Evolutionary conservation across 352 stramenopile genomes (phyloP).

Genomic region (Phytophthora megakarya): DNA sequence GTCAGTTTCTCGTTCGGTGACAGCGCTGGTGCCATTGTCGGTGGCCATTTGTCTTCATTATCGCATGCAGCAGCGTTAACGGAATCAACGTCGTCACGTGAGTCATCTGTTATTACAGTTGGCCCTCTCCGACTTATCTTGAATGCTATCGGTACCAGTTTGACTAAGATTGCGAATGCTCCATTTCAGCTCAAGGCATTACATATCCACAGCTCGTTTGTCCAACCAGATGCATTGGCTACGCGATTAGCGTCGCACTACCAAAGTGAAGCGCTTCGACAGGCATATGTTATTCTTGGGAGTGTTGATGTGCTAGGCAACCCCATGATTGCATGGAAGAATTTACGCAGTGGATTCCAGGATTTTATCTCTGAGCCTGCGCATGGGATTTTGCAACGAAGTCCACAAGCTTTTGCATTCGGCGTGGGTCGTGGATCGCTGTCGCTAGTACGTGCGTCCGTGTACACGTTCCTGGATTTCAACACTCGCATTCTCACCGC

Average conservation of each 20-base stretch:
- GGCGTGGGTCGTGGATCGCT: constrained; percentile 81
- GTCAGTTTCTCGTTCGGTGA: constrained; percentile 87
- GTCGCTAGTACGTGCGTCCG: constrained; percentile 80
- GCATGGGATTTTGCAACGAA: constrained; percentile 79
- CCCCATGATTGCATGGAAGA: constrained; percentile 89
- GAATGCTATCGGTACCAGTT: constrained; percentile 85
- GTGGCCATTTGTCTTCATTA: constrained; percentile 51
- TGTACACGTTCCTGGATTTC: constrained; percentile 90
- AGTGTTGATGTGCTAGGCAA: constrained; percentile 90
- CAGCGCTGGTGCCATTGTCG: constrained; percentile 64
- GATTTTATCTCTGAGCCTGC: constrained; percentile 86
- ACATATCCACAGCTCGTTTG: constrained; percentile 84
- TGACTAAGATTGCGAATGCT: constrained; percentile 89
- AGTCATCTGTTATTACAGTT: constrained; percentile 61
- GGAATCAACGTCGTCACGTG: constrained; percentile 36
- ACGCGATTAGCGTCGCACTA: constrained; percentile 81
- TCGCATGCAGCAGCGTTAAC: constrained; percentile 34
- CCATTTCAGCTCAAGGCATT: constrained; percentile 83
- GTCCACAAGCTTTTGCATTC: constrained; percentile 77
- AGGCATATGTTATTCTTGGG: constrained; percentile 88
- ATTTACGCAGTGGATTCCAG: constrained; percentile 77
- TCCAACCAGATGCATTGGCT: constrained; percentile 76
- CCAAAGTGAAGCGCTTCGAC: constrained; percentile 85
- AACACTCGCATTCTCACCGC: constrained; percentile 86
- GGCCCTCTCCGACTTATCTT: constrained; percentile 82